A percentile compares a stretch with the other conserved stretches of the same genome.
Conservation (phyloP, 345 rosid genomes). For the Boechera divaricarpa region DNA sequence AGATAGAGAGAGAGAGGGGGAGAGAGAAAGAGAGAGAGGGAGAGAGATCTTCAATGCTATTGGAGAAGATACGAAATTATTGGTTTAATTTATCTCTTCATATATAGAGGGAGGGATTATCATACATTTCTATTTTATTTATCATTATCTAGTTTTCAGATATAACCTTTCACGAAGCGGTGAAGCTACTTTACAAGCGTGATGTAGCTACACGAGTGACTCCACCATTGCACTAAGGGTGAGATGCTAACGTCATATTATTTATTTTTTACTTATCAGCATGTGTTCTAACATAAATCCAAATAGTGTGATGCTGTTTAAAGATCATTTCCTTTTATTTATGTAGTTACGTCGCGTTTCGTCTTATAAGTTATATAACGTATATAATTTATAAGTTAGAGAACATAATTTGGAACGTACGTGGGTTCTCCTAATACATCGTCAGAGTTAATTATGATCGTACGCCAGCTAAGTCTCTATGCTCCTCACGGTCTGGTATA, state of each 20-base stretch:
- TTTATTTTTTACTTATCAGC: background rate
- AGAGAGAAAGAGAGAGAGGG: background rate
- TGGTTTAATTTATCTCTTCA: slow-evolving; percentile 38
- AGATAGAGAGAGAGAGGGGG: background rate
- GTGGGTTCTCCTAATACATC: slow-evolving; percentile 29
- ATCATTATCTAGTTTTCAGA: slow-evolving; percentile 29
- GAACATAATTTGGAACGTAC: slow-evolving; percentile 34
- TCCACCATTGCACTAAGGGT: slow-evolving; percentile 48
- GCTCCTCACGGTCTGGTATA: background rate
- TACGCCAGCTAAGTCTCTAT: slow-evolving; percentile 11
- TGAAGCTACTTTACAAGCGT: slow-evolving; percentile 52
- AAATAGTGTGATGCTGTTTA: slow-evolving; percentile 35
- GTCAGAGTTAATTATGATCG: slow-evolving; percentile 5
- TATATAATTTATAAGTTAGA: slow-evolving; percentile 7
- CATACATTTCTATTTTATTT: slow-evolving; percentile 29
- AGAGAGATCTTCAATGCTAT: slow-evolving; percentile 20
- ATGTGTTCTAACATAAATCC: slow-evolving; percentile 34
- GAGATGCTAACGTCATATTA: slow-evolving; percentile 43
- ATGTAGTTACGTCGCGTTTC: slow-evolving; percentile 34
- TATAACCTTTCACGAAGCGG: slow-evolving; percentile 58
- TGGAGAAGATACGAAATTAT: slow-evolving; percentile 31
- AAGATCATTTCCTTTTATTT: slow-evolving; percentile 23
- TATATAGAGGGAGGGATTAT: slow-evolving; percentile 31
- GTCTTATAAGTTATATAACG: slow-evolving; percentile 12
- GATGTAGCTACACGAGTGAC: slow-evolving; percentile 72